Conservation (phyloP, 2,329 filamentous ascomycete species). For the Trichoderma atroviride region DNA sequence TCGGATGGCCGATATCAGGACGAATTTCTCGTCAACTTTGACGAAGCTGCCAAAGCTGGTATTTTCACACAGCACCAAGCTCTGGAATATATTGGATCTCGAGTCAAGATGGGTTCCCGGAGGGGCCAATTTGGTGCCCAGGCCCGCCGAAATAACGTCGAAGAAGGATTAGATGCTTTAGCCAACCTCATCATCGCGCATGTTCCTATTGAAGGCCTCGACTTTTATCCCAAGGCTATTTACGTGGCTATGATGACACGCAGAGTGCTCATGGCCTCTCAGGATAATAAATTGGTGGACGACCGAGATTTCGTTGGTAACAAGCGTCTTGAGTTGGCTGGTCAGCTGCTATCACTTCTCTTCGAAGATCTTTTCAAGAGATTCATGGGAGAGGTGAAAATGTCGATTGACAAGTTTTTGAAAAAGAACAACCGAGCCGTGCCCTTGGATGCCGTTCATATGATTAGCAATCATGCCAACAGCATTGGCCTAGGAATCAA, state of each 20-base stretch:
- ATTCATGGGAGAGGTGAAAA: constrained; percentile 85
- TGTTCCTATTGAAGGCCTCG: constrained; percentile 85
- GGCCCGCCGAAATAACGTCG: constrained; percentile 75
- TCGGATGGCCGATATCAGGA: constrained; percentile 89
- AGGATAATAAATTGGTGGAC: constrained; percentile 86
- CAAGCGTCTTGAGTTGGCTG: constrained; percentile 91
- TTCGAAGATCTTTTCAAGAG: constrained; percentile 99
- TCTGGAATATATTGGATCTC: constrained; percentile 83
- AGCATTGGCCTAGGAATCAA: constrained; percentile 93
- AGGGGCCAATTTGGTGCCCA: constrained; percentile 57
- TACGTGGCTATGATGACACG: constrained; percentile 97
- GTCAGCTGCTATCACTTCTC: constrained; percentile 87
- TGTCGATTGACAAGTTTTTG: constrained; percentile 91
- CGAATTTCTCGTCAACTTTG: constrained; percentile 92
- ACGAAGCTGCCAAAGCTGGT: constrained; percentile 80
- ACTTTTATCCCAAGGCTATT: constrained; percentile 95
- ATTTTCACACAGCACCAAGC: constrained; percentile 95
- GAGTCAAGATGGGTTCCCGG: constrained; percentile 83
- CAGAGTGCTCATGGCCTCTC: constrained; percentile 91
- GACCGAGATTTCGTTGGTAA: constrained; percentile 98
- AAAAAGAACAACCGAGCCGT: constrained; percentile 91
- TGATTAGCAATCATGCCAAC: constrained; percentile 81
- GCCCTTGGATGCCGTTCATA: constrained; percentile 82
- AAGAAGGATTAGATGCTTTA: constrained; percentile 90
- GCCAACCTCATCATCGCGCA: constrained; percentile 94